These are phyloP conservation scores for Flammula alnicola DNA, from an alignment of 1,284 basidiomycete species.

Conservation along the genomic window DNA sequence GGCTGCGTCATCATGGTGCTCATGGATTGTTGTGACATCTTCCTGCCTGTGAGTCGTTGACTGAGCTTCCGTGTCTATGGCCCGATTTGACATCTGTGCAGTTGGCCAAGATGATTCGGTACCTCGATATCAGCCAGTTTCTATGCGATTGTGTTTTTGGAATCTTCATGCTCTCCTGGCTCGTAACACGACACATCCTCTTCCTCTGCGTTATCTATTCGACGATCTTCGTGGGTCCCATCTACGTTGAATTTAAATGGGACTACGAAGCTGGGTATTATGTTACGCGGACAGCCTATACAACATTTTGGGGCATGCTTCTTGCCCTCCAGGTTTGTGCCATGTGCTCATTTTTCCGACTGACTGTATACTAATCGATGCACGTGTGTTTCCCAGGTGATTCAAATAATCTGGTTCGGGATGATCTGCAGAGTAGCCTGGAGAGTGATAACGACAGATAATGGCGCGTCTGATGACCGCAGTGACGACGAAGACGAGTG, in stretches of 20 bases:
- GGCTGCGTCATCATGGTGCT: conserved; percentile 89
- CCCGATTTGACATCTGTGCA: conserved; percentile 33
- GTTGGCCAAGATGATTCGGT: conserved; percentile 94
- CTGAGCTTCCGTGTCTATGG: conserved; percentile 9
- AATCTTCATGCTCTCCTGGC: conserved; percentile 87
- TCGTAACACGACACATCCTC: conserved; percentile 83
- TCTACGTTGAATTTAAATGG: conserved; percentile 60
- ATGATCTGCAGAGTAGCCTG: conserved; percentile 86
- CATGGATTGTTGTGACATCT: conserved; percentile 94
- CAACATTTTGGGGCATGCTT: conserved; percentile 62
- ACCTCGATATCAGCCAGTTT: conserved; percentile 67
- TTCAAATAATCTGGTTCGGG: conserved; percentile 86
- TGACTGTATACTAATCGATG: conserved; percentile 7
- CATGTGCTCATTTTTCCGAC: conserved; percentile 14
- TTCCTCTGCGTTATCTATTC: conserved; percentile 76
- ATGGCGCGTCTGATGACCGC: conserved; percentile 83
- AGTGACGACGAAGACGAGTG: conserved; percentile 81
- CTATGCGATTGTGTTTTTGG: conserved; percentile 82
- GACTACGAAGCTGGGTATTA: conserved; percentile 62
- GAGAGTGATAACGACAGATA: conserved; percentile 70
- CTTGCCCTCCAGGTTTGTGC: conserved; percentile 61
- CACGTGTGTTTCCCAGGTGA: conserved; percentile 44
- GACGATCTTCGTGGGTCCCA: conserved; percentile 53
- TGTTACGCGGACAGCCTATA: conserved; percentile 50
- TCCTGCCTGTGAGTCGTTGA: conserved; percentile 77